Conservation (phyloP, 805 yeast species). For the Kazachstania martiniae region DNA sequence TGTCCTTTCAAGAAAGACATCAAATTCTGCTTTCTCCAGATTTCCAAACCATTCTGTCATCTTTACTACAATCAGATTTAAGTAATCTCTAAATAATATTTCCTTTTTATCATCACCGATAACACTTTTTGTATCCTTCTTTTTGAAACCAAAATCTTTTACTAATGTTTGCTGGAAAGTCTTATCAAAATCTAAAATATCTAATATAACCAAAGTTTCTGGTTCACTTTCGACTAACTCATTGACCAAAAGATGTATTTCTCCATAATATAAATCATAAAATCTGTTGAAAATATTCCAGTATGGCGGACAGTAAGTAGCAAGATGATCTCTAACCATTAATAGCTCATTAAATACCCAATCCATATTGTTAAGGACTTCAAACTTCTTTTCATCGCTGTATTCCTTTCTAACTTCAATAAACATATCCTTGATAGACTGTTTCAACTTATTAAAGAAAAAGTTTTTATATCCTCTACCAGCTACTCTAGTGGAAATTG, state of each 20-base stretch:
- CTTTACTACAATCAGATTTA: constrained; percentile 56
- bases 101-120: constrained; percentile 66
- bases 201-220: constrained; percentile 63
- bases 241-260: constrained; percentile 53
- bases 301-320: constrained; percentile 49
- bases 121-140: constrained; percentile 40
- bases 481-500: constrained; percentile 32
- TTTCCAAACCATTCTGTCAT: constrained; percentile 79
- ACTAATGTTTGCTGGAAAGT: constrained; percentile 47
- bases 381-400: constrained; percentile 38
- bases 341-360: constrained; percentile 79
- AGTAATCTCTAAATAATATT: constrained; percentile 64
- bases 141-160: constrained; percentile 38
- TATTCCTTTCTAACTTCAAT: constrained; percentile 43
- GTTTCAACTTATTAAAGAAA: constrained; percentile 48
- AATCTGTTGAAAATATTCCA: constrained; percentile 66
- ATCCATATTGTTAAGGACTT: constrained; percentile 56
- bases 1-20: constrained; percentile 50
- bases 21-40: constrained; percentile 54
- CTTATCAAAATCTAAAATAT: constrained; percentile 67
- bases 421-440: constrained; percentile 57
- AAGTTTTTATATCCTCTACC: constrained; percentile 52
- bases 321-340: constrained; percentile 49
- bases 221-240: constrained; percentile 62
- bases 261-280: constrained; percentile 55